Conservation (phyloP, 495 filamentous ascomycete genomes). For the Hypoxylon subgilvum region DNA sequence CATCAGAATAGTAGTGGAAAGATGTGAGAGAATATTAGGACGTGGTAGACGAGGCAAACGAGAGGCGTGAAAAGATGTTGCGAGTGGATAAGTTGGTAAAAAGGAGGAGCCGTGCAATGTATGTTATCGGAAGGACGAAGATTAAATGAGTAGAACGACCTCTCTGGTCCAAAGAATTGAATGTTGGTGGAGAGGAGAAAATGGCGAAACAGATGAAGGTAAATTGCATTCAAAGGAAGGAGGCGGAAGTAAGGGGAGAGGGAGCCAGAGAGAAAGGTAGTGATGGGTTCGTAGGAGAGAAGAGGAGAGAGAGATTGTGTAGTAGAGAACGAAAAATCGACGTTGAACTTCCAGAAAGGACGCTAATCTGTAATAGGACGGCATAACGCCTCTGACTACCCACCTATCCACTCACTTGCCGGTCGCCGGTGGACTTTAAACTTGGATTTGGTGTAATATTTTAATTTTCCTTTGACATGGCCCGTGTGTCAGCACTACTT, state of each 20-base stretch:
- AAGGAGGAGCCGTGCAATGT: conserved; percentile 27
- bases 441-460: too few relatives aligned
- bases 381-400: too few relatives aligned
- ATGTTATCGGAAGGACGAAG: background rate
- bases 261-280: too few relatives aligned
- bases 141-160: conserved; percentile 22
- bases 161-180: conserved; percentile 4
- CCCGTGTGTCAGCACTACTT: background rate
- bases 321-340: conserved; percentile 47
- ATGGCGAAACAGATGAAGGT: conserved; percentile 18
- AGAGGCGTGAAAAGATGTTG: conserved; percentile 38
- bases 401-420: too few relatives aligned
- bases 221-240: conserved; percentile 27
- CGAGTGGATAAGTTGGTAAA: conserved; percentile 31
- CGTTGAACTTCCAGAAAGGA: conserved; percentile 36
- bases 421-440: too few relatives aligned
- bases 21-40: conserved; percentile 7
- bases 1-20: conserved; percentile 65
- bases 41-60: conserved; percentile 39
- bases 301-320: conserved; percentile 18
- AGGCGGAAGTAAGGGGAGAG: conserved; percentile 21
- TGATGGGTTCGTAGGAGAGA: conserved; percentile 1
- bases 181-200: background rate
- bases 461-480: background rate
- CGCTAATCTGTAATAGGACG: conserved; percentile 29